Base-by-base conservation (phyloP, 805 yeast species). In the Barnettozyma sp. region DNA sequence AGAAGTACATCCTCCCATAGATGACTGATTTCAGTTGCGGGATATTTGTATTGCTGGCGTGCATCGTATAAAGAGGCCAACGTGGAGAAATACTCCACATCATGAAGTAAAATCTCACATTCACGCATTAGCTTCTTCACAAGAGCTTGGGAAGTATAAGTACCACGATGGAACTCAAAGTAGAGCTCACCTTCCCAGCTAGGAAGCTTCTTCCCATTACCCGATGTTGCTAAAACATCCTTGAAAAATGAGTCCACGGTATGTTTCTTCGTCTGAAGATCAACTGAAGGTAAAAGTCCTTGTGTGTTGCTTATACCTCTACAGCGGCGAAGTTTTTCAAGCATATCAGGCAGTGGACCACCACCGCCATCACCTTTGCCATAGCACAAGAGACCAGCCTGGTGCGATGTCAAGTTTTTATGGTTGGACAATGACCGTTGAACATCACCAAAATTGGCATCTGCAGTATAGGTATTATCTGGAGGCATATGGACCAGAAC, bases 321-420 rank as follows among this genome's bases (percentile, higher is more conserved):
- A 56, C 90, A 80, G 49, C 97, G 77, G 54, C 97, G 76, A 52
- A 90, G 68, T 56, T 86, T 88, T 55, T 92, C 97, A 44, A 90
- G 52, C 95, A 87, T 88, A 52, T 84, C 95, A 26, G 83, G 82
- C 4, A 85, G 79, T 30, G 98, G 97, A 7, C 98, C 98, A 45
- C 98, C 98, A 43, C 98, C 98, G 49, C 98, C 98, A 56, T 90
- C 98, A 51, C 98, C 98, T 50, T 82, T 79, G 26, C 98, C 98
- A 50, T 74, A 92, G 28, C 87, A 65, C 53, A 92, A 63, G 48
- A 90, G 65, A 0, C 95, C 90, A 8, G 83, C 76, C 41, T 83
- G 90, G 37, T 79, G 87, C 42, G 78, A 75, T 39, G 86, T 78
- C 45, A 83, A 63, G 50, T 88, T 85, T 62, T 88, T 83, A 62